These are phyloP conservation scores for Sporisorium scitamineum DNA, from an alignment of 1,284 basidiomycete genomes.

Conservation along the genomic window DNA sequence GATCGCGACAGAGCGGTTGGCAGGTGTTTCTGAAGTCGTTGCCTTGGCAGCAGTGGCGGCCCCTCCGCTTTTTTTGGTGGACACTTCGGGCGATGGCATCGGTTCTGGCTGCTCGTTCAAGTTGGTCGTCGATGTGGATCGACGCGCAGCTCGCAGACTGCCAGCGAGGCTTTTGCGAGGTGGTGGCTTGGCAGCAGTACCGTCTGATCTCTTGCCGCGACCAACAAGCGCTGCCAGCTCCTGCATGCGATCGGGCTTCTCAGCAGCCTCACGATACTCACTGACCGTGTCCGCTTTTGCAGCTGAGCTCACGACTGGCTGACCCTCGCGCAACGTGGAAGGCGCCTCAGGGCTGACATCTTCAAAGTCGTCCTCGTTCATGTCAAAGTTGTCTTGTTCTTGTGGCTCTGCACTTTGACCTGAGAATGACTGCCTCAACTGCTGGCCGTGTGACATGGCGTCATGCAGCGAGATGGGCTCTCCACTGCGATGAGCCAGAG, in stretches of 20 bases:
- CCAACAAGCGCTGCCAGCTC: slow-evolving; percentile 42
- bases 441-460: slow-evolving; percentile 16
- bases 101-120: slow-evolving; percentile 18
- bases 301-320: not conserved
- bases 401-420: not conserved
- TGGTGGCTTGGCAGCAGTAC: slow-evolving; percentile 7
- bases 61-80: not conserved
- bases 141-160: slow-evolving; percentile 40
- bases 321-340: slow-evolving; percentile 19
- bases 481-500: slow-evolving; percentile 26
- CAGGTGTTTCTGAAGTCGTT: not conserved
- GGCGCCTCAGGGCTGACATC: slow-evolving; percentile 28
- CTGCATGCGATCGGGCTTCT: slow-evolving; percentile 33
- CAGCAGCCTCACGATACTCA: not conserved
- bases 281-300: not conserved
- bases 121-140: slow-evolving; percentile 22
- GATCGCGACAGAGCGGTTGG: not conserved
- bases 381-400: slow-evolving; percentile 14
- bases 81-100: not conserved
- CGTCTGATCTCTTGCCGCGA: slow-evolving; percentile 10
- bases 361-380: slow-evolving; percentile 44
- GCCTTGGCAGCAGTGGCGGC: not conserved
- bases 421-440: not conserved
- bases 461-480: slow-evolving; percentile 44
- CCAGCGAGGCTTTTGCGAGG: slow-evolving; percentile 48